phyloP scores from a whole-genome alignment of 1,139 yeast genomes.

The Debaryomyces singareniensis region DNA sequence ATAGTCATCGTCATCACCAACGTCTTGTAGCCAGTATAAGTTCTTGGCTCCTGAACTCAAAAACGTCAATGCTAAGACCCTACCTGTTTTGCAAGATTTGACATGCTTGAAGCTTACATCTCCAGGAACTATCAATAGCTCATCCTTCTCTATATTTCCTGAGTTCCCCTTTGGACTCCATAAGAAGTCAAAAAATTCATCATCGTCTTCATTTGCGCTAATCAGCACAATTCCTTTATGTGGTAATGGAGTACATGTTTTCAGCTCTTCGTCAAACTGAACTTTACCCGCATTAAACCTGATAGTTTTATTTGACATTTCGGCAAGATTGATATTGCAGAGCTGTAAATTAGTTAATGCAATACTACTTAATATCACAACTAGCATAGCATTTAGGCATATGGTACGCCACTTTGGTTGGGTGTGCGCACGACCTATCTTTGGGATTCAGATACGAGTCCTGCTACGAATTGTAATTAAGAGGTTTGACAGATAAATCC shows the following conservation, averaged over 20 bases:
- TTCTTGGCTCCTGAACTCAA: constrained; percentile 77
- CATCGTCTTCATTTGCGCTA: constrained; percentile 53
- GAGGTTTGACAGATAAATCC: too few species aligned
- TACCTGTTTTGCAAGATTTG: constrained; percentile 69
- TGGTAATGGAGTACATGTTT: constrained; percentile 68
- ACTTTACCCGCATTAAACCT: constrained; percentile 87
- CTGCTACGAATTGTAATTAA: too few species aligned
- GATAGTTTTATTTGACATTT: constrained; percentile 13
- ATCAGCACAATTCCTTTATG: constrained; percentile 71
- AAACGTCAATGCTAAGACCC: constrained; percentile 80
- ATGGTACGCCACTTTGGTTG: too few species aligned
- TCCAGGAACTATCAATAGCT: constrained; percentile 82
- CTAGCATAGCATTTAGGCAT: too few species aligned
- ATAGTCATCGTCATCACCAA: constrained; percentile 57
- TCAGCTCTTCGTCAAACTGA: constrained; percentile 61
- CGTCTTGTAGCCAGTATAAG: constrained; percentile 89
- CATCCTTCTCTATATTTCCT: constrained; percentile 48
- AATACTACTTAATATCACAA: too few species aligned
- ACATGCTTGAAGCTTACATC: constrained; percentile 83
- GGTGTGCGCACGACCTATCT: too few species aligned
- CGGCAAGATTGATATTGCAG: too few species aligned
- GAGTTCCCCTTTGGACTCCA: constrained; percentile 36
- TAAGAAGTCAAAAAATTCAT: constrained; percentile 34
- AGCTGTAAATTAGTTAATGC: too few species aligned
- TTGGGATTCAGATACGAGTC: too few species aligned